phyloP scores from a whole-genome alignment of 306 rosid genomes.

The Begonia masoniana region DNA sequence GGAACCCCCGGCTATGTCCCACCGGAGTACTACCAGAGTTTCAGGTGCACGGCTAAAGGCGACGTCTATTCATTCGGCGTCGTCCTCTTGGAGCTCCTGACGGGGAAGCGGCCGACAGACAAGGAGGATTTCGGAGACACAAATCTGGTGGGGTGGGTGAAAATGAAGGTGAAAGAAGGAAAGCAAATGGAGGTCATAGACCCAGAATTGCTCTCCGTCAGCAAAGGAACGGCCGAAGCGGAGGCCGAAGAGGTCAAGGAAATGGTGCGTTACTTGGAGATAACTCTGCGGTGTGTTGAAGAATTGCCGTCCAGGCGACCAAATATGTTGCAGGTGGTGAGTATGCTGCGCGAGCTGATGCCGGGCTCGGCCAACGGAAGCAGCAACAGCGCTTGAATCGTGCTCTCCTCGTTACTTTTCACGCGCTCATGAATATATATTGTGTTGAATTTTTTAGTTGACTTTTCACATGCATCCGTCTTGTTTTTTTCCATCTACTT shows the following conservation, averaged over 20 bases:
- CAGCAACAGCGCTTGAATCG: conserved; percentile 69
- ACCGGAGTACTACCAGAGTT: conserved; percentile 95
- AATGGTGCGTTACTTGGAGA: conserved; percentile 70
- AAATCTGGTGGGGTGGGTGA: conserved; percentile 91
- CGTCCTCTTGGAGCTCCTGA: conserved; percentile 66
- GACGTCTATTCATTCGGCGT: conserved; percentile 94
- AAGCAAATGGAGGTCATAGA: conserved; percentile 89
- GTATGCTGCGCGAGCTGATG: conserved; percentile 70
- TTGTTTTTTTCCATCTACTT: too few species aligned
- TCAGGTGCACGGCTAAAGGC: conserved; percentile 91
- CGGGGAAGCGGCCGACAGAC: conserved; percentile 87
- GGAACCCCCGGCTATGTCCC: conserved; percentile 98
- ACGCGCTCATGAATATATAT: too few species aligned
- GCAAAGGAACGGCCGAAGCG: conserved; percentile 59
- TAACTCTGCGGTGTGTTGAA: conserved; percentile 67
- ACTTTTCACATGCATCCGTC: too few species aligned
- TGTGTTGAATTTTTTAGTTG: too few species aligned
- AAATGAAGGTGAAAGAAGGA: conserved; percentile 79
- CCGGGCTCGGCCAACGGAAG: conserved; percentile 66
- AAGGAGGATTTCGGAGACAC: conserved; percentile 95
- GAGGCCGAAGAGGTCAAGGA: conserved; percentile 82
- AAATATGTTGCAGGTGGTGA: conserved; percentile 85
- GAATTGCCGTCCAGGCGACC: conserved; percentile 91
- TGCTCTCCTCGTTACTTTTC: too few species aligned
- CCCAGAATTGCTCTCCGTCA: conserved; percentile 47